Conservation (phyloP, 495 filamentous ascomycete genomes). For the Durotheca rogersii region DNA sequence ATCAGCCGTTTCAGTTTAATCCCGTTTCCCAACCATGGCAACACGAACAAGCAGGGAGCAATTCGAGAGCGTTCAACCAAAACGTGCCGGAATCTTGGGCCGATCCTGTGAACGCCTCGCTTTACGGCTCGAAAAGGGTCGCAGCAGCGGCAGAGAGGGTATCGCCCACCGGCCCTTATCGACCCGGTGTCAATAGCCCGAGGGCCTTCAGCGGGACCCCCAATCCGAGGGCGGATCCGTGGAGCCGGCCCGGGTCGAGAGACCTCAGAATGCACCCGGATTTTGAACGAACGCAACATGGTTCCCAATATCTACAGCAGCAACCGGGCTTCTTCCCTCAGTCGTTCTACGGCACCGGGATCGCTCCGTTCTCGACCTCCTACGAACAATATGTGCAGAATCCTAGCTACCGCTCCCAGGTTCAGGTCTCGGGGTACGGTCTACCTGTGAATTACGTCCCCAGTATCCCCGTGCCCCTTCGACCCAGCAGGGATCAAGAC, state of each 20-base stretch:
- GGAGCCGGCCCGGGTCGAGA: slow-evolving; percentile 41
- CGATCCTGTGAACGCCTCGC: neutral
- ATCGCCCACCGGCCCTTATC: slow-evolving; percentile 58
- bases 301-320: slow-evolving; percentile 34
- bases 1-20: slow-evolving; percentile 38
- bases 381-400: slow-evolving; percentile 43
- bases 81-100: slow-evolving; percentile 22
- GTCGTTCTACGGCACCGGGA: slow-evolving; percentile 15
- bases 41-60: slow-evolving; percentile 27
- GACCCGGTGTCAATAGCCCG: slow-evolving; percentile 56
- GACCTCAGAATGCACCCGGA: slow-evolving; percentile 37
- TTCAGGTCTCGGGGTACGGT: slow-evolving; percentile 36
- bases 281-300: slow-evolving; percentile 30
- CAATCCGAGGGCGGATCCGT: slow-evolving; percentile 42
- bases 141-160: slow-evolving; percentile 31
- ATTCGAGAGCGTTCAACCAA: slow-evolving; percentile 11
- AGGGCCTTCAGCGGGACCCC: slow-evolving; percentile 57
- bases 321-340: slow-evolving; percentile 23
- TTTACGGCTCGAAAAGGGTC: slow-evolving; percentile 13
- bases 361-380: slow-evolving; percentile 25
- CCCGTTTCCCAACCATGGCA: slow-evolving; percentile 43
- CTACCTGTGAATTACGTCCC: slow-evolving; percentile 42
- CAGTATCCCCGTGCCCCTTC: slow-evolving; percentile 41
- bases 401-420: slow-evolving; percentile 31
- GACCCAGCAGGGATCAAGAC: slow-evolving; percentile 64